Conservation (phyloP, 2,329 filamentous ascomycete species). For the Penicillium decumbens region DNA sequence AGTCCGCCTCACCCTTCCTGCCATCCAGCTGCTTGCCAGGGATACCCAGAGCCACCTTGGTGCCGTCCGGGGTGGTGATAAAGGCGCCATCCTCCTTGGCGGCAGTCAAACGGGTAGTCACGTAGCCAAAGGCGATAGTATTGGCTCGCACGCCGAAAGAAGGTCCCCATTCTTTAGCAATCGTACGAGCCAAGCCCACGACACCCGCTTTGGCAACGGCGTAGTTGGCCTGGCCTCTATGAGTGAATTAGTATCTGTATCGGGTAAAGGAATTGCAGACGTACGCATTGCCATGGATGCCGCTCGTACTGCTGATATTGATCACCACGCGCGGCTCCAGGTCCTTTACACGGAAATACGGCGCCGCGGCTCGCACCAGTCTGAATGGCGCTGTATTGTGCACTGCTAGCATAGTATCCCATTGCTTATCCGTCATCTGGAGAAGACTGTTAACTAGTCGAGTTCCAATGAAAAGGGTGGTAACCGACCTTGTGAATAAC, state of each 20-base stretch:
- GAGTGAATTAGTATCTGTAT: background rate
- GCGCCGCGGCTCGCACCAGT: slow-evolving; percentile 71
- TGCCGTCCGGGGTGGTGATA: slow-evolving; percentile 68
- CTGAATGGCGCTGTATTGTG: slow-evolving; percentile 84
- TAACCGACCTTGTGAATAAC: slow-evolving; percentile 70
- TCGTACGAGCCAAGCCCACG: slow-evolving; percentile 76
- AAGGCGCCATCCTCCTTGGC: slow-evolving; percentile 82
- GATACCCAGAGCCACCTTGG: slow-evolving; percentile 70
- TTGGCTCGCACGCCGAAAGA: slow-evolving; percentile 76
- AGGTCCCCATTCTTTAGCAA: slow-evolving; percentile 89
- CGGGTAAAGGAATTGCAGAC: slow-evolving; percentile 8
- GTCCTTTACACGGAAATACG: slow-evolving; percentile 83
- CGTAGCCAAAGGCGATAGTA: slow-evolving; percentile 78
- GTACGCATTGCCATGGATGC: slow-evolving; percentile 73
- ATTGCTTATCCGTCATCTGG: slow-evolving; percentile 80
- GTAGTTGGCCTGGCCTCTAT: slow-evolving; percentile 77
- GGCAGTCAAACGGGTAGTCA: slow-evolving; percentile 72
- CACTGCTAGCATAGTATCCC: slow-evolving; percentile 79
- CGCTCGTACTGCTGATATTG: slow-evolving; percentile 78
- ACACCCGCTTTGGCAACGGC: slow-evolving; percentile 79
- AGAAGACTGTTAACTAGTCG: background rate
- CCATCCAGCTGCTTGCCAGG: slow-evolving; percentile 53
- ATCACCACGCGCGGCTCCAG: slow-evolving; percentile 72
- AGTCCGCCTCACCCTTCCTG: slow-evolving; percentile 28
- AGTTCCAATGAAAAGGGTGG: background rate